phyloP scores from a whole-genome alignment of 1,284 basidiomycete genomes.

The Thelephora terrestris region DNA sequence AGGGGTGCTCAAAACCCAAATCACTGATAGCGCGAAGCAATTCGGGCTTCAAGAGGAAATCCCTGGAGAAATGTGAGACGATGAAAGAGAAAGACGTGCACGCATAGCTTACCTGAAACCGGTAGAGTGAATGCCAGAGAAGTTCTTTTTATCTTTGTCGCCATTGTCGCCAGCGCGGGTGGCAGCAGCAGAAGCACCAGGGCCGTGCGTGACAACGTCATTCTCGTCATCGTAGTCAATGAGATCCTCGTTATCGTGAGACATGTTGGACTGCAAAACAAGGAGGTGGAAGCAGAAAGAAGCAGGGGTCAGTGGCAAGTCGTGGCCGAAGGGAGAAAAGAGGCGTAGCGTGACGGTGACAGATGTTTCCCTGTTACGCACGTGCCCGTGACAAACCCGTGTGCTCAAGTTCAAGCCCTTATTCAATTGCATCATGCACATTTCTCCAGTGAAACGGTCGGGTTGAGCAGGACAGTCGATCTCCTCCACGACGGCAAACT shows the following conservation, averaged over 20 bases:
- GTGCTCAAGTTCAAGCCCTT: too few relatives aligned
- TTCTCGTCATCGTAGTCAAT: constrained; percentile 96
- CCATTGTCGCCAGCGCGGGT: constrained; percentile 51
- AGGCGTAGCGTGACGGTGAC: constrained; percentile 14
- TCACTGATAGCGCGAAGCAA: constrained; percentile 96
- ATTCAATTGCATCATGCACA: too few relatives aligned
- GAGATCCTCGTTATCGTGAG: constrained; percentile 77
- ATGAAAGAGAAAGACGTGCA: constrained; percentile 7
- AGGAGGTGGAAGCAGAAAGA: constrained; percentile 17
- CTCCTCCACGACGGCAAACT: too few relatives aligned
- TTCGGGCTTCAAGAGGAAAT: constrained; percentile 96
- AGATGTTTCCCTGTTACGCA: too few relatives aligned
- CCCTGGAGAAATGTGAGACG: constrained; percentile 37
- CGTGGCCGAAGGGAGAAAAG: constrained; percentile 14
- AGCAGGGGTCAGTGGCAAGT: constrained; percentile 9
- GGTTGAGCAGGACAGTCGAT: too few relatives aligned
- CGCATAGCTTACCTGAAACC: constrained; percentile 64
- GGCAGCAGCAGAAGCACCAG: constrained; percentile 32
- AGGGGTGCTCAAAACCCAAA: constrained; percentile 98
- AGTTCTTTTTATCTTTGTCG: constrained; percentile 92
- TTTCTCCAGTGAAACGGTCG: too few relatives aligned
- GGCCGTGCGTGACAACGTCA: constrained; percentile 66
- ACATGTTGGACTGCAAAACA: constrained; percentile 37
- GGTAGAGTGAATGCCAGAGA: constrained; percentile 94
- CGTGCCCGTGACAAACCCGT: too few relatives aligned